These are phyloP conservation scores for Phytophthora capsici DNA, from an alignment of 352 stramenopile genomes.

Conservation along the genomic window DNA sequence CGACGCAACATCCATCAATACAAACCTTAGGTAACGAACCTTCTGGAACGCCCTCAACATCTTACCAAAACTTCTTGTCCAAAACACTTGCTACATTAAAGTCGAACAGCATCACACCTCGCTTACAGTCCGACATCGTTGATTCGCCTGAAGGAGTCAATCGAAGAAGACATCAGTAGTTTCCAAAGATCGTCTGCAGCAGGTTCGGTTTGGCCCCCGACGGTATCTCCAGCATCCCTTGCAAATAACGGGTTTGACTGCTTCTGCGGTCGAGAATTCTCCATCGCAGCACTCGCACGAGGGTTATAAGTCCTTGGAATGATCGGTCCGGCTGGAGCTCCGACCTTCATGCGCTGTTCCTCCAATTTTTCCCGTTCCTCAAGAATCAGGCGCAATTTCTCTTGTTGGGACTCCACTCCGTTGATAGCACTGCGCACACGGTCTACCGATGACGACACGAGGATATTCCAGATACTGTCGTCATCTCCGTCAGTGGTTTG, in stretches of 20 bases:
- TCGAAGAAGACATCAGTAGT: constrained; percentile 70
- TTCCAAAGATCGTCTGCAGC: constrained; percentile 73
- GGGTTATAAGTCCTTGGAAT: constrained; percentile 13
- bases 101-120: background rate
- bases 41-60: constrained; percentile 17
- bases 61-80: background rate
- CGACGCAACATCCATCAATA: constrained; percentile 5
- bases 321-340: constrained; percentile 9
- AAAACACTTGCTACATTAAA: too few relatives aligned
- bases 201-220: constrained; percentile 13
- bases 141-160: constrained; percentile 56
- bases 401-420: constrained; percentile 48
- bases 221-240: background rate
- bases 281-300: background rate
- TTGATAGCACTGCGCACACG: constrained; percentile 60
- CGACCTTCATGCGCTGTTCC: constrained; percentile 61
- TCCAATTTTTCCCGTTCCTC: constrained; percentile 70
- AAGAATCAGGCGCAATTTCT: constrained; percentile 65
- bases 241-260: constrained; percentile 39
- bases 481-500: constrained; percentile 53
- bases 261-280: constrained; percentile 11
- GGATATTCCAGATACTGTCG: constrained; percentile 75
- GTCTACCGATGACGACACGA: constrained; percentile 76
- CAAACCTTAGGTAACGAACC: too few relatives aligned
- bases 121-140: constrained; percentile 46